Evolutionary conservation across 805 yeast genomes (phyloP).

Genomic region (Kazachstania psychrophila): DNA sequence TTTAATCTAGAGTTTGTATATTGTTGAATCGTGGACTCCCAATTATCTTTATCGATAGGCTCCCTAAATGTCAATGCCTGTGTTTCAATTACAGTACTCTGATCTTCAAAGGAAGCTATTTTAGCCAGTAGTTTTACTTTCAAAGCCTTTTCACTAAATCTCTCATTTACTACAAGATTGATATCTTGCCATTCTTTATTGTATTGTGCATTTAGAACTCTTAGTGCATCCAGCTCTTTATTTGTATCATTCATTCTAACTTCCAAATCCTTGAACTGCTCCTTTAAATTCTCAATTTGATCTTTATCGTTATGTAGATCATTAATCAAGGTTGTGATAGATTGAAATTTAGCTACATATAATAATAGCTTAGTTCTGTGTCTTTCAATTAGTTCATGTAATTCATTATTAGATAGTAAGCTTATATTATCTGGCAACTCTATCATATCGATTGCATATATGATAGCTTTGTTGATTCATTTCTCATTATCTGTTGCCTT

Average conservation of each 20-base stretch:
- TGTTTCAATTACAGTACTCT: conserved; percentile 11
- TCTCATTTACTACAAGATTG: conserved; percentile 32
- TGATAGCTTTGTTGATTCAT: too few species aligned
- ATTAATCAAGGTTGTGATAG: conserved; percentile 8
- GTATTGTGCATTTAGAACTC: conserved; percentile 25
- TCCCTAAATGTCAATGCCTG: conserved; percentile 7
- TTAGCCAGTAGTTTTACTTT: conserved; percentile 24
- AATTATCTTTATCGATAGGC: conserved; percentile 18
- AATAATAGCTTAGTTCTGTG: conserved; percentile 13
- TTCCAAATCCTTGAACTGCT: conserved; percentile 20
- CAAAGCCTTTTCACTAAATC: conserved; percentile 32
- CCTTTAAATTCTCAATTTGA: conserved; percentile 15
- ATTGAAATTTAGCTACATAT: conserved; percentile 20
- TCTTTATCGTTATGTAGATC: conserved; percentile 8
- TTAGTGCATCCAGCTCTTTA: conserved; percentile 20
- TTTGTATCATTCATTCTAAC: conserved; percentile 18
- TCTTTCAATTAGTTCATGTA: conserved; percentile 13
- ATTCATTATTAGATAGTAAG: conserved; percentile 19
- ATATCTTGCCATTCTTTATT: conserved; percentile 30
- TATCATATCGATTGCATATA: background rate
- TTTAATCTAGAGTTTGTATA: conserved; percentile 35
- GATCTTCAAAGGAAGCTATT: conserved; percentile 26
- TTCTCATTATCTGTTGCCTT: too few species aligned
- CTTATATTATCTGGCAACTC: conserved; percentile 18
- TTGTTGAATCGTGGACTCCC: conserved; percentile 33